Base-by-base conservation (phyloP, 257 asterid genomes). In the Cruciata laevipes region DNA sequence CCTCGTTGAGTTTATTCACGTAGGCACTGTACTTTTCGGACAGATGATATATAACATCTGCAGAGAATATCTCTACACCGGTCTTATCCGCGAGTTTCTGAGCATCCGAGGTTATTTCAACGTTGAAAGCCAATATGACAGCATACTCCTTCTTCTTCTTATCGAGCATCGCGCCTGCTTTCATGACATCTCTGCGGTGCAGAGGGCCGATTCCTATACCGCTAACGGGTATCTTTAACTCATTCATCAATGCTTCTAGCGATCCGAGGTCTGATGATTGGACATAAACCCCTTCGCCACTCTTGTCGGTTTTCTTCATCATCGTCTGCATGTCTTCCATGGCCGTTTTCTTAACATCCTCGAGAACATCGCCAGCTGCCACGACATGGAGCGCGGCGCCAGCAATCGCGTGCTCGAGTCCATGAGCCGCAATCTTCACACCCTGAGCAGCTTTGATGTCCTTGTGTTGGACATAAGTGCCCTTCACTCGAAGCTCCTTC, bases 401-500 rank as follows among this genome's bases (percentile, higher is more conserved):
- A 30, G 96, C 97, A 83, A 93, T 88, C 59, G 97, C 87, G 82
- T 93, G 97, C 82, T 93, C 99, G 76, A 90, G 95, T 61, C 95
- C 96, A 92, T 88, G 76, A n/a, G 87, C 99, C 66, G 90, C 78
- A 74, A 90, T 88, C 95, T 94, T 94, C 73, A 94, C 85, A 69
- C 96, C 97, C 88, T 84, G 91, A 49, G 97, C 96, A 78, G 96
- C 97, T 83, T 86, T 93, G 82, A 94, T 94, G 76, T 90, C 95
- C 82, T 84, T 94, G 76, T 85, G 95, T 71, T 90, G 96, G 79
- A 85, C 60, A 76, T 86, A 90, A 56, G 95, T 79, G 74, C 99
- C 99, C 99, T 94, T 94, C 74, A 94, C 96, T 42, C 97, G 86
- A 61, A 94, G 97, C 84, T 94, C 99, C 88, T 85, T 90, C 99